Percentiles rank a stretch among this genome's conserved stretches.
Evolutionary conservation across 179 eudicot species (phyloP).

Genomic region (Vitellaria paradoxa): DNA sequence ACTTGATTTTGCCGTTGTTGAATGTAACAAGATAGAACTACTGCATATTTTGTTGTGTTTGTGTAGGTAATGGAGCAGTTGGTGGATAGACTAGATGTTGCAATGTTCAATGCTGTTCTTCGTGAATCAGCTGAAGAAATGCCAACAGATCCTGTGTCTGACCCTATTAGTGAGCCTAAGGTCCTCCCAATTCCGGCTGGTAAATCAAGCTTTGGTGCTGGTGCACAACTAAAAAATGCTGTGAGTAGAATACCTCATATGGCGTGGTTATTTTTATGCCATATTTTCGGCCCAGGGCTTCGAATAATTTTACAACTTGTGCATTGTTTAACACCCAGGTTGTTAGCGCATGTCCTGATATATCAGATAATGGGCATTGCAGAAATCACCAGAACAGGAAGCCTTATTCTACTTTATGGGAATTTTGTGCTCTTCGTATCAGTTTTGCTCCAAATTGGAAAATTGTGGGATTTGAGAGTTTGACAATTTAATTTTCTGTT

Average conservation of each 20-base stretch:
- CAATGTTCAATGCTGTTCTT: constrained; percentile 94
- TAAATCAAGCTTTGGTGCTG: constrained; percentile 87
- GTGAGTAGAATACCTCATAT: constrained; percentile 40
- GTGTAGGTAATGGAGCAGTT: constrained; percentile 89
- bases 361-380: neutral
- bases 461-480: neutral
- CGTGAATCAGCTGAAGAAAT: constrained; percentile 77
- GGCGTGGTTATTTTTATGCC: neutral
- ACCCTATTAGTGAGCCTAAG: constrained; percentile 74
- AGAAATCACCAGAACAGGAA: neutral
- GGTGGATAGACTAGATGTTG: constrained; percentile 78
- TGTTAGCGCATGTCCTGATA: neutral
- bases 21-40: neutral
- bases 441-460: neutral
- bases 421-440: neutral
- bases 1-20: constrained; percentile 2
- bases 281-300: no score
- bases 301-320: neutral
- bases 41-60: neutral
- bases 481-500: neutral
- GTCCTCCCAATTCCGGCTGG: constrained; percentile 90
- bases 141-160: constrained; percentile 91
- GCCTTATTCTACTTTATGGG: neutral
- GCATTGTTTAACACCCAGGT: neutral
- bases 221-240: constrained; percentile 89